Evolutionary conservation across 208 protist species (phyloP).

Genomic region (Giardia muris): DNA sequence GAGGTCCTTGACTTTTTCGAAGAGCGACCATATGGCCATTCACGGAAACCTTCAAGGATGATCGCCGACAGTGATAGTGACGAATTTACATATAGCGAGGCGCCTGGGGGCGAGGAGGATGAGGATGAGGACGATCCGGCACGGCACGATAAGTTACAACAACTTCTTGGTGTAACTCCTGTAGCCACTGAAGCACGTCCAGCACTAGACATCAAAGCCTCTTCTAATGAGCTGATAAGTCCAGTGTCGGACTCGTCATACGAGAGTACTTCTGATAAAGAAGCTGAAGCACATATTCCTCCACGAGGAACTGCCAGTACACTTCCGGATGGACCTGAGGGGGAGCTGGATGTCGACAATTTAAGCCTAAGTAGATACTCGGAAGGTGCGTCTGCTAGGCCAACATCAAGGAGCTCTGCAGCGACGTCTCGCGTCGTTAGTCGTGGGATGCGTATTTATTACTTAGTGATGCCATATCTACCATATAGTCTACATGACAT

Average conservation of each 20-base stretch:
- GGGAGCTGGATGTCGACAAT: not conserved
- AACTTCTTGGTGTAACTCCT: not conserved
- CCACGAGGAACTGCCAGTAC: too few relatives aligned
- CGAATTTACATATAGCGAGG: not conserved
- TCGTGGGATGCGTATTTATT: not conserved
- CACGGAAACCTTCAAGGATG: not conserved
- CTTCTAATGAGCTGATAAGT: not conserved
- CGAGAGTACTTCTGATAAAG: not conserved
- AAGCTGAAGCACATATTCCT: not conserved
- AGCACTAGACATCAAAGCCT: not conserved
- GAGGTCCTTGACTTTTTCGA: conserved; percentile 1
- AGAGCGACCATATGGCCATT: not conserved
- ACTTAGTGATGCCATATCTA: not conserved
- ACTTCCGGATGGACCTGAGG: not conserved
- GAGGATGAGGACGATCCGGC: not conserved
- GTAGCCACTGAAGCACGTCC: not conserved
- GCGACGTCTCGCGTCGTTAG: not conserved
- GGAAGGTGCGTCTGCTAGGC: not conserved
- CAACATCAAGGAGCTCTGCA: not conserved
- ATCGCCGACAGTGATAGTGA: not conserved
- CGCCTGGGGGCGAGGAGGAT: not conserved
- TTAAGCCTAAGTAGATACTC: not conserved
- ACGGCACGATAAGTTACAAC: not conserved
- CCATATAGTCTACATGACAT: not conserved
- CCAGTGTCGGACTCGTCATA: not conserved